Evolutionary conservation across 1,139 yeast genomes (phyloP).

Genomic region (Kodamaea anthophila): DNA sequence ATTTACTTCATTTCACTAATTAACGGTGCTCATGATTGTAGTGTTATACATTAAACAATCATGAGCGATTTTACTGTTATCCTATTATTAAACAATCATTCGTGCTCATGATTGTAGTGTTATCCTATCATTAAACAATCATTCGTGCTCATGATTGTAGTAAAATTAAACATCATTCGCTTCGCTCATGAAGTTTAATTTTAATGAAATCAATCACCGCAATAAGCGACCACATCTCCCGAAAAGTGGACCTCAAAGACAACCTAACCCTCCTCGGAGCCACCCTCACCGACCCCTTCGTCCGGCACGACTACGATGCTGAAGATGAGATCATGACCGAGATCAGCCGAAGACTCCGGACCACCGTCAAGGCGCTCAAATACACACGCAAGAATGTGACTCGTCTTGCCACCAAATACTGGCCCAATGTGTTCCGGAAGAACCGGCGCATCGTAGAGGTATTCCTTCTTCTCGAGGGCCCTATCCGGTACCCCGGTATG

Average conservation of each 20-base stretch:
- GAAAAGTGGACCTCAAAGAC: constrained; percentile 11
- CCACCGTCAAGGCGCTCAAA: constrained; percentile 38
- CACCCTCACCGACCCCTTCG: constrained; percentile 15
- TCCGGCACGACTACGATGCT: constrained; percentile 16
- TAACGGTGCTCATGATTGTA: no score
- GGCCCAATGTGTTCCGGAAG: constrained; percentile 32
- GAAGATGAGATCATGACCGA: constrained; percentile 40
- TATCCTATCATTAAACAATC: no score
- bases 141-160: no score
- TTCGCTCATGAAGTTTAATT: no score
- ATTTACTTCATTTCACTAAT: no score
- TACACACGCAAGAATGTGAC: constrained; percentile 33
- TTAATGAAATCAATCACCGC: no score
- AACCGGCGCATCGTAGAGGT: constrained; percentile 27
- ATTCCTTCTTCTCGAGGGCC: constrained; percentile 32
- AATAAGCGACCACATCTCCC: constrained; percentile 4
- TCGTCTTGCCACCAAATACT: constrained; percentile 25
- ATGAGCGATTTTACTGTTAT: no score
- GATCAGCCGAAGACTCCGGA: constrained; percentile 40
- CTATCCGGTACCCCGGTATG: constrained; percentile 34
- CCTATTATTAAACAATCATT: no score
- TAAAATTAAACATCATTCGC: no score
- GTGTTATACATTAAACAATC: no score
- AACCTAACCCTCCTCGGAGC: constrained; percentile 12
- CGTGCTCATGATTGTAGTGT: no score